phyloP scores from a whole-genome alignment of 2,329 filamentous ascomycete genomes.

The Tolypocladium ophioglossoides region DNA sequence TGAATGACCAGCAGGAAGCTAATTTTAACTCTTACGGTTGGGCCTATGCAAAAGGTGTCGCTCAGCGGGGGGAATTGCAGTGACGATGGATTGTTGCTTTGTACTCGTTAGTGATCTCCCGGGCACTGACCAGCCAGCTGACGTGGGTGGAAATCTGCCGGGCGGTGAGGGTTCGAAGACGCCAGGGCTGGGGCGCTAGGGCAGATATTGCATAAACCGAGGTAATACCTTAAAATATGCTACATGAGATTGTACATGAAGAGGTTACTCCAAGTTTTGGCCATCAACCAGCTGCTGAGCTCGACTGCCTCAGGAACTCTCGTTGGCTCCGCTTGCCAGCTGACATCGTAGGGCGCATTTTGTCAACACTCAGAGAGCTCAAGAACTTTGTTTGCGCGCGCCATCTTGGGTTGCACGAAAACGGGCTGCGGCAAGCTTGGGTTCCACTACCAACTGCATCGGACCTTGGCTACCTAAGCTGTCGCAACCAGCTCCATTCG shows the following conservation, averaged over 20 bases:
- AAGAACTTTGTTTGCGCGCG: not conserved
- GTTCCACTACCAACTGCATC: not conserved
- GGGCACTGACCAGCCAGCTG: not conserved
- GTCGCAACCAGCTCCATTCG: not conserved
- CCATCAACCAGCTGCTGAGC: not conserved
- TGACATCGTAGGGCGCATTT: not conserved
- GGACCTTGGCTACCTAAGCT: not conserved
- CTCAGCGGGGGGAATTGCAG: not conserved
- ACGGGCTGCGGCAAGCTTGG: not conserved
- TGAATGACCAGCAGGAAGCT: not conserved
- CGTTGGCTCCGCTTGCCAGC: not conserved
- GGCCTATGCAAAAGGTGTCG: not conserved
- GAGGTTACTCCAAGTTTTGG: not conserved
- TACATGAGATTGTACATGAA: not conserved
- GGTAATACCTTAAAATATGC: not conserved
- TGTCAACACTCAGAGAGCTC: not conserved
- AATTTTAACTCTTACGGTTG: not conserved
- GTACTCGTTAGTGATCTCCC: not conserved
- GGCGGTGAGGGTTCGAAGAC: conserved; percentile 17
- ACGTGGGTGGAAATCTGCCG: conserved; percentile 22
- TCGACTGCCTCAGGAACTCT: not conserved
- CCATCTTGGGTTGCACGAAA: not conserved
- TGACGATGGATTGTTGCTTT: not conserved
- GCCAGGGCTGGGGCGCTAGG: not conserved
- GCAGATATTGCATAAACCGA: conserved; percentile 3